Evolutionary conservation across 805 yeast genomes (phyloP).

Genomic region (Cyberlindnera maclurae): DNA sequence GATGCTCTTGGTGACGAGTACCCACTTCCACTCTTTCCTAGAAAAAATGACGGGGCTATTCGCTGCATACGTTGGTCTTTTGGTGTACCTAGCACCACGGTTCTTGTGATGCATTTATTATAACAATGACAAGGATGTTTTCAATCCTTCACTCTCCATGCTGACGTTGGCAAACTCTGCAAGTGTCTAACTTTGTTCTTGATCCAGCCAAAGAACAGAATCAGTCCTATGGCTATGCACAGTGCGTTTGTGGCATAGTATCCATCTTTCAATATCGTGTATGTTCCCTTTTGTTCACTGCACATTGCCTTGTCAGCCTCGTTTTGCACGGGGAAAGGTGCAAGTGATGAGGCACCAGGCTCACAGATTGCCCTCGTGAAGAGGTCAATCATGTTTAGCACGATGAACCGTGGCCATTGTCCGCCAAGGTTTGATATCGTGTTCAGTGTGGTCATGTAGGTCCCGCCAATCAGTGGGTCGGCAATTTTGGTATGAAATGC

Average conservation of each 20-base stretch:
- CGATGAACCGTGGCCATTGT: slow-evolving; percentile 90
- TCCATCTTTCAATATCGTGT: slow-evolving; percentile 62
- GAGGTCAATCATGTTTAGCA: slow-evolving; percentile 72
- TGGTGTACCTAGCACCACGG: slow-evolving; percentile 35
- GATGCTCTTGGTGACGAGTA: slow-evolving; percentile 79
- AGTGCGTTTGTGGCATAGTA: slow-evolving; percentile 70
- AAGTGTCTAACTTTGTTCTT: slow-evolving; percentile 52
- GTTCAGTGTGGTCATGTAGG: slow-evolving; percentile 94
- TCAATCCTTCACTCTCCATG: slow-evolving; percentile 55
- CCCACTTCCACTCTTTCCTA: slow-evolving; percentile 72
- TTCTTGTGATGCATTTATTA: slow-evolving; percentile 3
- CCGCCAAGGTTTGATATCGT: slow-evolving; percentile 93
- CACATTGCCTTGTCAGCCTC: slow-evolving; percentile 44
- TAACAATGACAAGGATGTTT: neutral
- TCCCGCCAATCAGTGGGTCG: slow-evolving; percentile 94
- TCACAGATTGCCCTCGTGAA: slow-evolving; percentile 63
- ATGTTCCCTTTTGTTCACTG: slow-evolving; percentile 44
- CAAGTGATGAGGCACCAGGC: slow-evolving; percentile 15
- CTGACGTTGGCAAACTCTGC: slow-evolving; percentile 63
- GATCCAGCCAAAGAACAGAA: slow-evolving; percentile 60
- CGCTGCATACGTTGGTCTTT: slow-evolving; percentile 43
- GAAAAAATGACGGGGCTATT: slow-evolving; percentile 71
- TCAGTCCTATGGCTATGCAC: slow-evolving; percentile 62
- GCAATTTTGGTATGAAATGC: slow-evolving; percentile 95
- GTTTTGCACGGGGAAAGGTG: slow-evolving; percentile 14